Base-by-base conservation (phyloP, 257 asterid genomes). In the Solanum pennellii region DNA sequence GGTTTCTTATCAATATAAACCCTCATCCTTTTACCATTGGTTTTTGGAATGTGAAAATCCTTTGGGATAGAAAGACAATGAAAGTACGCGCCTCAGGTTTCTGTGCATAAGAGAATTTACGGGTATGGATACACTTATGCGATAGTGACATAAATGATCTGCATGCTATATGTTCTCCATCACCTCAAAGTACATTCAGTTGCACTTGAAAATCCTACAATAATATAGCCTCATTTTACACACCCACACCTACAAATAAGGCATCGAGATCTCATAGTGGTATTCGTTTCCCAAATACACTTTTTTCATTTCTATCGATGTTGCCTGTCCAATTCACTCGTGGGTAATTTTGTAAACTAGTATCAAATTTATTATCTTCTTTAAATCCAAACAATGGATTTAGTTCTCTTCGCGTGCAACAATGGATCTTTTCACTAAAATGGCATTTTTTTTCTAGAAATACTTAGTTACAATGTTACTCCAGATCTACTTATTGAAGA, bases 151-250 rank as follows among this genome's bases (percentile, higher is more conserved):
- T 7, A 56, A 56, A 56, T 56, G 92, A 84, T 69, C 68, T 90
- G 72, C 83, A 79, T 25, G 91, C 87, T 69, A 69, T 83, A 77
- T 25, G 86, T 75, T 11, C 83, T 10, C 72, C 88, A 66, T 71
- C 86, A 56, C 77, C 56, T 73, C 86, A 69, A 60, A 60, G 44
- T 45, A 59, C 87, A 20, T 35, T 3, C 89, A 33, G 59, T 16
- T 56, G 7, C 76, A 27, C 89, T 85, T 0, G 85, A 88, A 5
- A 86, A 88, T 88, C 90, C 89, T 14, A 87, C 90, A 13, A 90
- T 80, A 35, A 79, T 90, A 41, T 82, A 27, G 88, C 15, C 76
- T 42, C 68, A 72, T 77, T 41, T 45, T 72, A 62, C 87, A 86
- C 86, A 35, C 4, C 59, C 83, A 31, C 88, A 31, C 62, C 83